These are phyloP conservation scores for Cercospora sojina DNA, from an alignment of 2,329 filamentous ascomycete species.

Conservation along the genomic window DNA sequence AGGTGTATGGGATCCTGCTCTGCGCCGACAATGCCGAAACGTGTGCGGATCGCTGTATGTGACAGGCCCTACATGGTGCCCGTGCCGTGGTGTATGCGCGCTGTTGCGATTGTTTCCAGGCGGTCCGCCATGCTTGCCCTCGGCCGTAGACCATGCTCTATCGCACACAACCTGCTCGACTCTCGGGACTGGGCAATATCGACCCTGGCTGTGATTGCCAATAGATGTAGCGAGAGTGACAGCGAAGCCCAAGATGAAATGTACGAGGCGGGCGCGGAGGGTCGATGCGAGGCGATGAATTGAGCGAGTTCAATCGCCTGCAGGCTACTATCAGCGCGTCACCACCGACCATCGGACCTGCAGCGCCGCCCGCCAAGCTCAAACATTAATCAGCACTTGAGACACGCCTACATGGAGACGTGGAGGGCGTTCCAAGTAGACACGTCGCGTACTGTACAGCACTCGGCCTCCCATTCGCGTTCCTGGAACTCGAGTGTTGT, in stretches of 20 bases:
- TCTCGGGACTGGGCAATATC: not conserved
- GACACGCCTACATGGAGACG: not conserved
- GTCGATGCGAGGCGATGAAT: not conserved
- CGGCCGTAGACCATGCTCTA: slow-evolving; percentile 63
- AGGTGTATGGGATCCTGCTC: slow-evolving; percentile 24
- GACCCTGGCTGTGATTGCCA: not conserved
- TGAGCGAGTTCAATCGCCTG: not conserved
- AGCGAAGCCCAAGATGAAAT: not conserved
- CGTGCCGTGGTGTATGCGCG: slow-evolving; percentile 32
- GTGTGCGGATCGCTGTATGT: slow-evolving; percentile 27
- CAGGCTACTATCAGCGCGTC: not conserved
- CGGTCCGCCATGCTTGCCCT: slow-evolving; percentile 64
- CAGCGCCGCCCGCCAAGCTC: not conserved
- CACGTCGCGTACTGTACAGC: not conserved
- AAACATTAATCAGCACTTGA: not conserved
- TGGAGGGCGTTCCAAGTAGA: not conserved
- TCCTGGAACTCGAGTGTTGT: too few relatives aligned
- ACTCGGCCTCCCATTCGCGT: not conserved
- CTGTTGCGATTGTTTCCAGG: slow-evolving; percentile 40
- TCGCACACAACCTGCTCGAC: not conserved
- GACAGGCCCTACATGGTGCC: slow-evolving; percentile 32
- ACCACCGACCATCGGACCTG: slow-evolving; percentile 1
- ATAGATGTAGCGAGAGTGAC: not conserved
- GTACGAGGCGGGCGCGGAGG: not conserved
- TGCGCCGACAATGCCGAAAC: slow-evolving; percentile 22